Evolutionary conservation across 345 rosid species (phyloP), one percentile per base, ranked within the genome.

Genomic region (Turritis glabra): DNA sequence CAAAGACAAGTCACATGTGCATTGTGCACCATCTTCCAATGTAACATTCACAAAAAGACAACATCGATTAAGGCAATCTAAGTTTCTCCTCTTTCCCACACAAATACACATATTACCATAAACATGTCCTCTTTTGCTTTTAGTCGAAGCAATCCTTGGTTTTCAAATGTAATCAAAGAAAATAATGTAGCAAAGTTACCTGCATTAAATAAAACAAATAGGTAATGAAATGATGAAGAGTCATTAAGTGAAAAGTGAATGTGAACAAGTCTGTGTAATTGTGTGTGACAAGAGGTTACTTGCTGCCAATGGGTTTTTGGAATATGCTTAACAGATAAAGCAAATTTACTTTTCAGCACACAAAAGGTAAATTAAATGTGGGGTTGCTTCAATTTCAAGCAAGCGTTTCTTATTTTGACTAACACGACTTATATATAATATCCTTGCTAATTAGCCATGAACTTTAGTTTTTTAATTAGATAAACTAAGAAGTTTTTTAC

Each of bases 1-100:
- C 79, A 76, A 75, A 69, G 79, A 69, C 79, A 76, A 61, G 64
- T 63, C 70, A 77, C 80, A 77, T 76, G 80, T 70, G 75, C 80
- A 69, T 32, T 54, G 52, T 69, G 75, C 71, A 76, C 71, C 80
- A 63, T 62, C 58, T 69, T 69, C 66, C 75, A 63, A 76, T 62
- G 71, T 43, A 76, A 44, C 70, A 69, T 55, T 71, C 71, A 63
- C 37, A 77, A 70, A 70, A 77, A 70, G 80, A 70, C 80, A 69
- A 63, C 80, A 77, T 70, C 71, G 71, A 77, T 77, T 70, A 70
- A 70, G 71, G 80, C 46, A 77, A 70, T 61, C 71, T 37, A 69
- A 44, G 71, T 55, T 77, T 55, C 80, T 77, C 60, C 75, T 77
- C 76, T 70, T 77, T 70, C 75, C 80, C 75, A 62, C 71, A 69